A percentile compares a stretch with the other conserved stretches of the same genome.
phyloP scores from a whole-genome alignment of 2,329 filamentous ascomycete species.

The Orbilia brochopaga region DNA sequence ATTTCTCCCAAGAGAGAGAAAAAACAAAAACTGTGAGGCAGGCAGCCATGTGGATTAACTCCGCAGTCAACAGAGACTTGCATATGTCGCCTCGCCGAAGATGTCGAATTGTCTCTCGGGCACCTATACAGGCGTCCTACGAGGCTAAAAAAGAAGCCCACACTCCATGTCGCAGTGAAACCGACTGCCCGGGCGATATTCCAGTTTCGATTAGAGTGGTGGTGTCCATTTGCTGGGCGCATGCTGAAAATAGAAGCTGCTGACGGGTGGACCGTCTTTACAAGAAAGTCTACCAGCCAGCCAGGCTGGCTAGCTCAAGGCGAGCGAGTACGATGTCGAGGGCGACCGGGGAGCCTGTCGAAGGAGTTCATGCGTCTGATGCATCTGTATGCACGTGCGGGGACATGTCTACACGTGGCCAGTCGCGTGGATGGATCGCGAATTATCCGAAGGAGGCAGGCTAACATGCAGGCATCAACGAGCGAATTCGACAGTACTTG shows the following conservation, averaged over 20 bases:
- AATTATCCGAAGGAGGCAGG: slow-evolving; percentile 34
- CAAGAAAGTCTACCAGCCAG: not conserved
- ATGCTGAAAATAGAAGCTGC: slow-evolving; percentile 36
- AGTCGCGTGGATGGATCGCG: slow-evolving; percentile 40
- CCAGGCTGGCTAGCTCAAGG: no score
- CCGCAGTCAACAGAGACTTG: not conserved
- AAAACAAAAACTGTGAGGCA: slow-evolving; percentile 6
- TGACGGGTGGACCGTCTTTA: slow-evolving; percentile 26
- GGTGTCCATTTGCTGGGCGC: slow-evolving; percentile 2
- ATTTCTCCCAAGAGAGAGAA: not conserved
- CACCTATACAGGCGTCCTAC: not conserved
- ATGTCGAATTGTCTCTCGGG: slow-evolving; percentile 1
- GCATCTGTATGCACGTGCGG: slow-evolving; percentile 15
- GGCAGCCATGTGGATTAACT: not conserved
- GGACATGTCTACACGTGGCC: slow-evolving; percentile 34
- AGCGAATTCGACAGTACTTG: not conserved
- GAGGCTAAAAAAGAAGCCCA: slow-evolving; percentile 10
- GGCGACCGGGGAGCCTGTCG: slow-evolving; percentile 9
- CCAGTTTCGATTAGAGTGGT: slow-evolving; percentile 17
- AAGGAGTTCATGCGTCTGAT: slow-evolving; percentile 5
- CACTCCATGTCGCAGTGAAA: slow-evolving; percentile 2
- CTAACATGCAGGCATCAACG: no score
- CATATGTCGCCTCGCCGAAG: slow-evolving; percentile 1
- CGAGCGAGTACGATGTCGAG: not conserved
- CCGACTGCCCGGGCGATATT: not conserved